phyloP scores from a whole-genome alignment of 75 land plant genomes.

The Cupressus sempervirens region DNA sequence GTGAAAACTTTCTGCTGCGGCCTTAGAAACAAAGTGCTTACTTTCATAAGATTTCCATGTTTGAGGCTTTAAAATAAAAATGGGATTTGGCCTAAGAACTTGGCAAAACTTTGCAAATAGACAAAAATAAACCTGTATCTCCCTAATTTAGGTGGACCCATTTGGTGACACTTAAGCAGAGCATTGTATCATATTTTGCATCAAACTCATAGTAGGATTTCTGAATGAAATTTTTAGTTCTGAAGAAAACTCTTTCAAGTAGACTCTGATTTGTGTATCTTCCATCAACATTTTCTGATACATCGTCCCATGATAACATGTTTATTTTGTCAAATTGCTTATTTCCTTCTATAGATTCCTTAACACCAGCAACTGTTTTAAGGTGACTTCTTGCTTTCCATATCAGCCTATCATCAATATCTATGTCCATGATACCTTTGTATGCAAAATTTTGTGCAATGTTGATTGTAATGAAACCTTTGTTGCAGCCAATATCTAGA shows the following conservation, averaged over 20 bases:
- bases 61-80: constrained; percentile 82
- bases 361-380: constrained; percentile 16
- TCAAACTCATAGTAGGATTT: neutral
- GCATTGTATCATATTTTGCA: constrained; percentile 34
- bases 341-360: neutral
- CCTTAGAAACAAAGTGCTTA: constrained; percentile 56
- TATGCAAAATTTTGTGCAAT: constrained; percentile 74
- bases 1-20: constrained; percentile 10
- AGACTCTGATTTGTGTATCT: constrained; percentile 19
- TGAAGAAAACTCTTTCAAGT: constrained; percentile 31
- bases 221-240: constrained; percentile 24
- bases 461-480: constrained; percentile 69
- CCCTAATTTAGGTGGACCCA: constrained; percentile 99
- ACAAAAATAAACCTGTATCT: constrained; percentile 72
- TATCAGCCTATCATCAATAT: constrained; percentile 65
- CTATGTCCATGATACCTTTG: constrained; percentile 71
- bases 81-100: constrained; percentile 80
- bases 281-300: neutral
- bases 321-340: neutral
- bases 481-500: constrained; percentile 93
- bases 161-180: constrained; percentile 83
- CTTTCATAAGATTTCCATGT: constrained; percentile 79
- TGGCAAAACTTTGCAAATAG: constrained; percentile 72
- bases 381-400: constrained; percentile 18
- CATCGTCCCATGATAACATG: neutral